A percentile compares a stretch with the other conserved stretches of the same genome.
Evolutionary conservation across 768 basidiomycete species (phyloP).

Genomic region (Clitopilus passeckerianus): DNA sequence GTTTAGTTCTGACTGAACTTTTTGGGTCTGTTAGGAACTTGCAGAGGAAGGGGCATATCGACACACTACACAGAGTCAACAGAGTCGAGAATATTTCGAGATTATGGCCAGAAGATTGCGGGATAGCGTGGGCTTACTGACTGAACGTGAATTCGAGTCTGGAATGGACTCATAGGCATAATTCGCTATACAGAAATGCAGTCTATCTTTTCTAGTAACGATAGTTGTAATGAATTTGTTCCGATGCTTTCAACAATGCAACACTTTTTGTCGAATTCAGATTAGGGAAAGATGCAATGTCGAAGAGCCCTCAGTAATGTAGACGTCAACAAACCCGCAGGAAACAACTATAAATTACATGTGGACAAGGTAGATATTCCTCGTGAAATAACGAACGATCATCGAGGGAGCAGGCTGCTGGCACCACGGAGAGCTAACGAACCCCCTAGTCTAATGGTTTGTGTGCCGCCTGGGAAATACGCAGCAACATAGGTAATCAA

Average conservation of each 20-base stretch:
- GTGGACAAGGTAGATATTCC: neutral
- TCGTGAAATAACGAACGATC: constrained; percentile 10
- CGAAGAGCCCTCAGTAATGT: neutral
- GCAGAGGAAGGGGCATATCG: constrained; percentile 38
- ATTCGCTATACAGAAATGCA: no score
- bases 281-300: no score
- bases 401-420: constrained; percentile 77
- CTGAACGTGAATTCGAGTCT: constrained; percentile 19
- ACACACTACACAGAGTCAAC: constrained; percentile 46
- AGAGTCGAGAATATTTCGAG: constrained; percentile 51
- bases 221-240: neutral
- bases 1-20: neutral
- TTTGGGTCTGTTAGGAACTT: constrained; percentile 21
- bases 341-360: neutral
- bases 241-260: neutral
- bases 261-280: neutral
- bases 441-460: constrained; percentile 76
- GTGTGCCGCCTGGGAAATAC: constrained; percentile 90
- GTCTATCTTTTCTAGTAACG: no score
- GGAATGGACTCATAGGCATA: neutral
- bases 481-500: constrained; percentile 87
- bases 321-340: neutral
- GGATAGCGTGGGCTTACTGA: constrained; percentile 52
- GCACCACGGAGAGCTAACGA: constrained; percentile 82
- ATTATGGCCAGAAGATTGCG: constrained; percentile 70